Percentiles rank a stretch among this genome's conserved stretches.
phyloP scores from a whole-genome alignment of 2,329 filamentous ascomycete genomes.

The Chrysoporthe austroafricana region DNA sequence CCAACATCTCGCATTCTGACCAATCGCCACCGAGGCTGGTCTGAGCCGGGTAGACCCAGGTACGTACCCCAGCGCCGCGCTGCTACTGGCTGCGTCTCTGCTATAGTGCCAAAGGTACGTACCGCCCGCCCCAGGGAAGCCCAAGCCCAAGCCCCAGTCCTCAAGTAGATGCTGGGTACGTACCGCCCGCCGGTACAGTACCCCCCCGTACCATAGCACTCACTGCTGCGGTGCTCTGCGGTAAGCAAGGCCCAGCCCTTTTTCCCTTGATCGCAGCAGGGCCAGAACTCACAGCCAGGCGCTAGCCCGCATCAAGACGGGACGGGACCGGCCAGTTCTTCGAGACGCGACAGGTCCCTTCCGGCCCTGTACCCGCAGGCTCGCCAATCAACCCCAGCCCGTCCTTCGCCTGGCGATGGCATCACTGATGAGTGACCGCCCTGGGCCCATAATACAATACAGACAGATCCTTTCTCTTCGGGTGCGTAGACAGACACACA shows the following conservation, averaged over 20 bases:
- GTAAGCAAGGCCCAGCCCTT: too few species aligned
- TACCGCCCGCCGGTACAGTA: too few species aligned
- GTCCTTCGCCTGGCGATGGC: conserved; percentile 2
- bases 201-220: too few species aligned
- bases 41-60: neutral
- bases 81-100: neutral
- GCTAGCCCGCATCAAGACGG: conserved; percentile 25
- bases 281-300: conserved; percentile 26
- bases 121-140: too few species aligned
- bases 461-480: too few species aligned
- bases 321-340: conserved; percentile 20
- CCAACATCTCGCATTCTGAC: conserved; percentile 23
- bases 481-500: too few species aligned
- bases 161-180: too few species aligned
- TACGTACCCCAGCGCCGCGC: neutral
- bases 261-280: neutral
- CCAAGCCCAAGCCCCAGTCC: too few species aligned
- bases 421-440: neutral
- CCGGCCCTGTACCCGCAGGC: neutral
- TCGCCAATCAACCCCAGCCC: conserved; percentile 4
- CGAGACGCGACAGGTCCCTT: conserved; percentile 26
- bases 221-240: too few species aligned
- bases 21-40: conserved; percentile 16
- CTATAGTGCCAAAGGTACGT: neutral
- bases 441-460: neutral